These are phyloP conservation scores for Phytophthora vignae DNA, from an alignment of 352 stramenopile species.

Conservation along the genomic window DNA sequence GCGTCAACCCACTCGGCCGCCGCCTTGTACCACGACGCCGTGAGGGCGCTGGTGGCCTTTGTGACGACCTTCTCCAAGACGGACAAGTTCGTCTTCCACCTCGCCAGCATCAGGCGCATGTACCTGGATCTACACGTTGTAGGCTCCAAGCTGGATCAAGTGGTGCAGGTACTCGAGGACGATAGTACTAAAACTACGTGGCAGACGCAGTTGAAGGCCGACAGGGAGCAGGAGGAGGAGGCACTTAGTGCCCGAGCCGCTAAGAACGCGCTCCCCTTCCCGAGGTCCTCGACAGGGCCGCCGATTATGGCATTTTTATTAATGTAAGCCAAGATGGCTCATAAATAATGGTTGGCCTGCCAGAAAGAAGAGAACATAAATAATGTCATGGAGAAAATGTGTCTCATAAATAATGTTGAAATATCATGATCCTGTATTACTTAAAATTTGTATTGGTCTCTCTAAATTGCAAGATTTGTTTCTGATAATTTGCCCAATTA, in stretches of 20 bases:
- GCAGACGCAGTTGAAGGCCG: slow-evolving; percentile 12
- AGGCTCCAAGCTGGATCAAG: slow-evolving; percentile 11
- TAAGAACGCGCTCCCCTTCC: slow-evolving; percentile 40
- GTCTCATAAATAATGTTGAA: too few relatives aligned
- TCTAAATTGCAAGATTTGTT: too few relatives aligned
- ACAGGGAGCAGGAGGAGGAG: slow-evolving; percentile 24
- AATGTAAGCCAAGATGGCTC: too few relatives aligned
- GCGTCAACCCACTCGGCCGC: neutral
- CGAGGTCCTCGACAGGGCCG: too few relatives aligned
- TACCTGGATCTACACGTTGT: slow-evolving; percentile 15
- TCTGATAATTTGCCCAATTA: too few relatives aligned
- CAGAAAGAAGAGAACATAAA: too few relatives aligned
- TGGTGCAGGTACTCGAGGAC: slow-evolving; percentile 12
- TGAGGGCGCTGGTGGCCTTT: slow-evolving; percentile 1
- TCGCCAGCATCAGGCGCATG: slow-evolving; percentile 36
- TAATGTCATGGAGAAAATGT: too few relatives aligned
- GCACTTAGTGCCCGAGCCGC: slow-evolving; percentile 20
- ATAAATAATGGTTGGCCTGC: too few relatives aligned
- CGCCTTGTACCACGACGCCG: slow-evolving; percentile 7
- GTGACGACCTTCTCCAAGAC: slow-evolving; percentile 29
- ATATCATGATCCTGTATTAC: too few relatives aligned
- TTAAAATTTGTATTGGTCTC: too few relatives aligned
- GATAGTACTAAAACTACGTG: neutral
- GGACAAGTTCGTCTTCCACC: slow-evolving; percentile 29
- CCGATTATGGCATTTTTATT: too few relatives aligned